phyloP scores from a whole-genome alignment of 2,329 filamentous ascomycete genomes.

The Cercospora sp. region DNA sequence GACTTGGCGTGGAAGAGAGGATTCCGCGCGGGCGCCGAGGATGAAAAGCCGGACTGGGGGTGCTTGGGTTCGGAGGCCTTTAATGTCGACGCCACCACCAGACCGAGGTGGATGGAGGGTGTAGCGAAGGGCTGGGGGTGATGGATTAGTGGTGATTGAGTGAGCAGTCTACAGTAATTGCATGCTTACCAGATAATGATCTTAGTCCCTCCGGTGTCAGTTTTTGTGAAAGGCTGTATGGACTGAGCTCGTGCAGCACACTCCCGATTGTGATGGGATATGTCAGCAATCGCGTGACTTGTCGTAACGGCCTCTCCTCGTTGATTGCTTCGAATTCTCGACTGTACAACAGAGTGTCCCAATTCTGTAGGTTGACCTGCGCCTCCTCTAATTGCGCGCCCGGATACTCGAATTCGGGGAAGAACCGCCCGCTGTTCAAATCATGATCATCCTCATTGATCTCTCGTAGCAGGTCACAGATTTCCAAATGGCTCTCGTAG shows the following conservation, averaged over 20 bases:
- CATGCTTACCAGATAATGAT: slow-evolving; percentile 90
- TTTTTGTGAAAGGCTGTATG: slow-evolving; percentile 78
- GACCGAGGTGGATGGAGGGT: slow-evolving; percentile 83
- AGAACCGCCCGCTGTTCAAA: slow-evolving; percentile 82
- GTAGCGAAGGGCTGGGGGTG: slow-evolving; percentile 85
- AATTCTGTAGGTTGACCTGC: slow-evolving; percentile 95
- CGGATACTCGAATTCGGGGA: slow-evolving; percentile 91
- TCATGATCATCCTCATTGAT: slow-evolving; percentile 99
- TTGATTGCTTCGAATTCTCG: slow-evolving; percentile 89
- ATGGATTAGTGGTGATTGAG: too few relatives aligned
- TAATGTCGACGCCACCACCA: slow-evolving; percentile 72
- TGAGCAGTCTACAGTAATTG: too few relatives aligned
- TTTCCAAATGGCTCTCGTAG: slow-evolving; percentile 86
- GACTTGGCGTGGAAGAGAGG: slow-evolving; percentile 86
- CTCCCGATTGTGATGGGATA: slow-evolving; percentile 92
- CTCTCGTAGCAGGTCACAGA: slow-evolving; percentile 86
- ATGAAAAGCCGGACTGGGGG: slow-evolving; percentile 91
- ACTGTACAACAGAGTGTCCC: slow-evolving; percentile 95
- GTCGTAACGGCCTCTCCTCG: slow-evolving; percentile 83
- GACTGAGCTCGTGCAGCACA: slow-evolving; percentile 89
- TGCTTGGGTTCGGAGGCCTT: slow-evolving; percentile 77
- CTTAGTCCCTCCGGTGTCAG: slow-evolving; percentile 87
- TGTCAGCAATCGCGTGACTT: slow-evolving; percentile 88
- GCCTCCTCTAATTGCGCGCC: slow-evolving; percentile 88
- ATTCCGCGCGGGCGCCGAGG: slow-evolving; percentile 93